These are phyloP conservation scores for Pythium guiyangense DNA, from an alignment of 352 stramenopile genomes.

Conservation along the genomic window DNA sequence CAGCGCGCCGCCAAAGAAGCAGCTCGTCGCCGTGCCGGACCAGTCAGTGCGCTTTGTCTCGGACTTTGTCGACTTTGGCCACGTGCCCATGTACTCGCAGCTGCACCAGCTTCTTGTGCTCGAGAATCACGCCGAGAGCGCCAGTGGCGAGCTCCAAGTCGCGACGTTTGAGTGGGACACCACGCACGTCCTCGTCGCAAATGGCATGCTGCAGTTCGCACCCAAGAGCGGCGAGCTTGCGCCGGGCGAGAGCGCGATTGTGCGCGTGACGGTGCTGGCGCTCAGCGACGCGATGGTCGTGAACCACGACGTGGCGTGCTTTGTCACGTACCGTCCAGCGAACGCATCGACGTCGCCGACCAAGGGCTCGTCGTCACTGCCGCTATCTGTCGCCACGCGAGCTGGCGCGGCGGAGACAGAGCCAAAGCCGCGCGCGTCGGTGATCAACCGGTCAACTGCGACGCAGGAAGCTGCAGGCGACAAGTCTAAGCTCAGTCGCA, in stretches of 20 bases:
- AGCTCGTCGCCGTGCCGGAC: constrained; percentile 28
- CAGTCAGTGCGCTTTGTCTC: constrained; percentile 41
- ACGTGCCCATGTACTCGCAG: constrained; percentile 52
- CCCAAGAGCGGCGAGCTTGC: constrained; percentile 43
- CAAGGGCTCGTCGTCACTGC: constrained; percentile 1
- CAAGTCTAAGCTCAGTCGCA: constrained; percentile 12
- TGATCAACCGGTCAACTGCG: constrained; percentile 56
- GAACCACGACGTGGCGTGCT: constrained; percentile 65
- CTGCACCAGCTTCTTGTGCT: constrained; percentile 44
- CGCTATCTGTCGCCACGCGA: not conserved
- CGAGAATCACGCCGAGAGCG: constrained; percentile 26
- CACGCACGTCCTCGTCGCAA: constrained; percentile 44
- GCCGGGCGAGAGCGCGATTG: constrained; percentile 39
- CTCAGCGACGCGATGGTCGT: constrained; percentile 43
- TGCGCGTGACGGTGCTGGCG: constrained; percentile 46
- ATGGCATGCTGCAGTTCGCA: constrained; percentile 40
- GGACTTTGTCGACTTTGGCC: constrained; percentile 55
- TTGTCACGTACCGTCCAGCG: constrained; percentile 23
- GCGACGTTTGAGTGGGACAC: constrained; percentile 60
- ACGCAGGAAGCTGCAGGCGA: constrained; percentile 48
- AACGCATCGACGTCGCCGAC: not conserved
- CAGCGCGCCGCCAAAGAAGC: constrained; percentile 19
- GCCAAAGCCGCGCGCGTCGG: constrained; percentile 25
- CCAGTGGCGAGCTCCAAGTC: not conserved
- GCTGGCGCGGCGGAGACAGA: constrained; percentile 3